A percentile compares a stretch with the other conserved stretches of the same genome.
Conservation (phyloP, 129 eudicot genomes). For the Lactuca sativa region DNA sequence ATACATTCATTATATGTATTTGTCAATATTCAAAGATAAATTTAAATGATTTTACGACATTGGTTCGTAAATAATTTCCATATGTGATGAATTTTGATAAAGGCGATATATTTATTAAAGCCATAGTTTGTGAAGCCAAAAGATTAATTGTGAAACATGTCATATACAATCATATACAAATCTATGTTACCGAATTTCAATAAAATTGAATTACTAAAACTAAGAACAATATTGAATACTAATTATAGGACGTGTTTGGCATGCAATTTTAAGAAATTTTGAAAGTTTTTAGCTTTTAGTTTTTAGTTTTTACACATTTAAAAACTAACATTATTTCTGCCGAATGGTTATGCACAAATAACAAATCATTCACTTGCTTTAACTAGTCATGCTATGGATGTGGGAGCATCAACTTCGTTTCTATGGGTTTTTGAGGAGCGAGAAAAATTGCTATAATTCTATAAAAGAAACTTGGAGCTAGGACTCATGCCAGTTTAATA, state of each 20-base stretch:
- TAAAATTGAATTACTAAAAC: too few relatives aligned
- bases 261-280: too few relatives aligned
- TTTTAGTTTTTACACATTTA: too few relatives aligned
- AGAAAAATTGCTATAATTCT: background rate
- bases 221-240: background rate
- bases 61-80: background rate
- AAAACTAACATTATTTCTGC: too few relatives aligned
- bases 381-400: background rate
- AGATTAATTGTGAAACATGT: background rate
- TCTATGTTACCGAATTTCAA: background rate
- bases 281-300: too few relatives aligned
- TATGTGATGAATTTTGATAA: background rate
- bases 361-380: background rate
- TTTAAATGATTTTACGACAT: background rate
- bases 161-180: too few relatives aligned
- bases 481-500: background rate
- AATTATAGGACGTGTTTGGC: too few relatives aligned
- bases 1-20: background rate
- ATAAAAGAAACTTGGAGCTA: background rate
- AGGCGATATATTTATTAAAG: too few relatives aligned
- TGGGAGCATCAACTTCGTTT: slow-evolving; percentile 2
- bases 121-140: background rate
- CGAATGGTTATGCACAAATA: too few relatives aligned
- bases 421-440: background rate
- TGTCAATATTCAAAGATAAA: background rate